Conservation (phyloP, 2,329 filamentous ascomycete genomes). For the Beauveria caledonica region DNA sequence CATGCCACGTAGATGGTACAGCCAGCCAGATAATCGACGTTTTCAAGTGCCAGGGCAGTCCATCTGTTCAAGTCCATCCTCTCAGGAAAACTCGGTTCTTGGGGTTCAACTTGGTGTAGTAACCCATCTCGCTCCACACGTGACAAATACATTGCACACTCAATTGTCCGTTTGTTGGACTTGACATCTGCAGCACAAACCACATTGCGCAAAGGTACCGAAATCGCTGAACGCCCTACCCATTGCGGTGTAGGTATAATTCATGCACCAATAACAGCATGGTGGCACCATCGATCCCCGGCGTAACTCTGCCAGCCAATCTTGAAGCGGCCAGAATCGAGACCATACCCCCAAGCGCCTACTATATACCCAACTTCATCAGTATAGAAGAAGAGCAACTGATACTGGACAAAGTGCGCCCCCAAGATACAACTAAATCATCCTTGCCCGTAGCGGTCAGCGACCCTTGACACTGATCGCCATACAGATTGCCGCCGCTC, state of each 20-base stretch:
- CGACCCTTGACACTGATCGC: neutral
- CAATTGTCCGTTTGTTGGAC: neutral
- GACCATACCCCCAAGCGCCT: constrained; percentile 56
- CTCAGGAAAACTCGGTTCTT: too few species aligned
- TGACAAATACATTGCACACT: neutral
- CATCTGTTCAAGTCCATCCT: neutral
- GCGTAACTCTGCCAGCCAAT: constrained; percentile 32
- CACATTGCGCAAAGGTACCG: neutral
- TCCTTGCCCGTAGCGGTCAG: neutral
- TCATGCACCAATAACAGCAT: neutral
- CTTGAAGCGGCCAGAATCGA: constrained; percentile 46
- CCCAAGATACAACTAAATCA: neutral
- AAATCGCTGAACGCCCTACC: neutral
- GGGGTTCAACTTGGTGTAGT: too few species aligned
- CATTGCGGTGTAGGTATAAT: neutral
- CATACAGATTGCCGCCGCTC: constrained; percentile 50
- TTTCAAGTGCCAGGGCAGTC: neutral
- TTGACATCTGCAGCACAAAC: neutral
- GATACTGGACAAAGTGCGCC: constrained; percentile 60
- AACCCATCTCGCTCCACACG: neutral
- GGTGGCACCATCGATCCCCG: constrained; percentile 2
- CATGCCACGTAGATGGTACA: neutral
- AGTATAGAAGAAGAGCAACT: constrained; percentile 61
- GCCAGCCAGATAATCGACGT: neutral
- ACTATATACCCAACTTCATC: constrained; percentile 84